Evolutionary conservation across 495 filamentous ascomycete species (phyloP), one percentile per base, ranked within the genome.

Genomic region (Aspergillus coremiiformis): DNA sequence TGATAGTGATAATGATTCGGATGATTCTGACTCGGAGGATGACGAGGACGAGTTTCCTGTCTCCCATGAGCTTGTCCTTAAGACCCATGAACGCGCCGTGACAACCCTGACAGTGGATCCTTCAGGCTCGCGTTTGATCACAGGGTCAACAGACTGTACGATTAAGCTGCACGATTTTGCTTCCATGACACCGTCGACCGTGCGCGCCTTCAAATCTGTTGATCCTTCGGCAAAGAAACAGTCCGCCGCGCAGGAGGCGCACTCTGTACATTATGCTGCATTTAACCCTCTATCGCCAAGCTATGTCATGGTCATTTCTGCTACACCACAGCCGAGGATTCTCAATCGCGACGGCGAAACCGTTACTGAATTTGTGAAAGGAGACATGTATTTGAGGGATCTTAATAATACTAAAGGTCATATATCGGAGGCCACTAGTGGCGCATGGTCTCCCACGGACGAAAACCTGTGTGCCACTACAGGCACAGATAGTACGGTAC

Each of bases 361-460:
- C 9, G 50, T 90, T 11, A 83, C 84, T 2, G 90, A 96, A 65
- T 96, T 95, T 56, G 83, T 86, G 48, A 98, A 98, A 69, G 93
- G 93, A 19, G 93, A 98, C 62, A 96, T 96, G 92, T 98, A 98
- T 63, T 70, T 98, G 50, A 80, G 93, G 33, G 94, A 98, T 62
- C 89, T 96, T 80, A 78, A 96, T 65, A 89, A 96, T 63, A 98
- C 93, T 0, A 97, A 96, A 62, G 93, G 93, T 0, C 93, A 98
- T 63, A 81, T 95, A 33, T 87, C 90, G 1, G 93, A 95, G 67
- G 83, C 94, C 24, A 87, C 87, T 21, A 84, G 83, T 19, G 93
- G 88, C 3, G 83, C 82, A 32, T 98, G 93, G 93, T 85, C 86
- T 67, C 93, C 93, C 3, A 84, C 82, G 2, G 82, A 96, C 60